Base-by-base conservation (phyloP, 2,329 filamentous ascomycete species). In the Colletotrichum lentis region DNA sequence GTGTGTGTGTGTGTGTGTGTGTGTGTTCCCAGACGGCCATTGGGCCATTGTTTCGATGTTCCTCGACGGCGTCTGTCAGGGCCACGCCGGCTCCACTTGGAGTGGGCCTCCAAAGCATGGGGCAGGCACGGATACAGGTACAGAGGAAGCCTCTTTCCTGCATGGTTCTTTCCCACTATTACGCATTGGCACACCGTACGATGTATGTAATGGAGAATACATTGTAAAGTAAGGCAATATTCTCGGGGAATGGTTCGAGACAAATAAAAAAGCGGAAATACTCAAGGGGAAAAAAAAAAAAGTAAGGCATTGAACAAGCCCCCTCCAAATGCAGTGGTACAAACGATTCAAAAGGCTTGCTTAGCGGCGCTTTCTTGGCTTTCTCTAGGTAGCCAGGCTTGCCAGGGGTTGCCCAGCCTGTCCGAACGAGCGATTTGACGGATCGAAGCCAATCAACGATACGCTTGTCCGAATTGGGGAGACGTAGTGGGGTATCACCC, bases 331-430 rank as follows among this genome's bases (percentile, higher is more conserved):
- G 24, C 24, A 27, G 27, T 6, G 27, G 27, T 7, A 7, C 27
- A 27, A 27, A 27, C 27, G 27, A 27, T 27, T 18, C 62, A 39
- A 18, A 67, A 39, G 39, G 11, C 27, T 58, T 67, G 64, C 46
- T 44, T 57, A 31, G 22, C 18, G 56, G 43, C 52, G 37, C 31
- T 35, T 35, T 14, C 44, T 62, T 67, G 57, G 64, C 43, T 52
- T 62, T 35, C 43, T 62, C 20, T 67, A 63, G n/a, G n/a, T n/a
- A n/a, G n/a, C n/a, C n/a, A n/a, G n/a, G n/a, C n/a, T n/a, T n/a
- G 61, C 65, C 62, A 65, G 65, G 65, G 65, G 65, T n/a, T 60
- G 65, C 55, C 55, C 44, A 55, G 55, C 20, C 47, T 53, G 24
- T 60, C 27, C 43, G 43, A 55, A 54, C 10, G 10, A 61, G 11